A percentile compares a stretch with the other conserved stretches of the same genome.
Evolutionary conservation across 2,329 filamentous ascomycete genomes (phyloP).

Genomic region (Xylaria sp.): DNA sequence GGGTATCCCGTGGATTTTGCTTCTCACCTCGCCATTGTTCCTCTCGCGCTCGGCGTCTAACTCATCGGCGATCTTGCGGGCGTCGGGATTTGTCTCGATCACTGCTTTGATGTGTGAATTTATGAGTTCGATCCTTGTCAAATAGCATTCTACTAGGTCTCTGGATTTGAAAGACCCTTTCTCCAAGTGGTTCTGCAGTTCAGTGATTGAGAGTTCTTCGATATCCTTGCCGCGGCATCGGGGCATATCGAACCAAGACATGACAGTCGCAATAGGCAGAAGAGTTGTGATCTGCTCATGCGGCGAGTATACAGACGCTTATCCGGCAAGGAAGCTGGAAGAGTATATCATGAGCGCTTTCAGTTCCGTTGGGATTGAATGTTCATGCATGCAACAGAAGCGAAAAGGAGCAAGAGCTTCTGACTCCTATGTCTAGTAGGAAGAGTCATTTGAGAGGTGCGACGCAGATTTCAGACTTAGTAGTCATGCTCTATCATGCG

Average conservation of each 20-base stretch:
- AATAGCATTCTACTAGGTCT: constrained; percentile 15
- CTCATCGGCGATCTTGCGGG: constrained; percentile 16
- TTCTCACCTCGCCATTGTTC: not conserved
- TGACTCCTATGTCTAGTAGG: no score
- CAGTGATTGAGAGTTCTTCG: constrained; percentile 18
- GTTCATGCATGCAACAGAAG: no score
- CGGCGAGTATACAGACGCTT: no score
- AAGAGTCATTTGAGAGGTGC: no score
- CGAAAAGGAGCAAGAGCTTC: no score
- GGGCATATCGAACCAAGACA: constrained; percentile 12
- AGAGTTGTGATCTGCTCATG: not conserved
- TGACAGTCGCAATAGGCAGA: not conserved
- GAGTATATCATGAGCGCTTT: not conserved
- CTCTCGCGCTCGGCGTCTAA: constrained; percentile 16
- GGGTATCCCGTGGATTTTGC: constrained; percentile 21
- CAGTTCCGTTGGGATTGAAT: no score
- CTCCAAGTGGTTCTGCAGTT: constrained; percentile 14
- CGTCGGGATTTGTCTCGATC: constrained; percentile 24
- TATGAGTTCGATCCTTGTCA: constrained; percentile 12
- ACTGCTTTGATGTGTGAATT: constrained; percentile 13
- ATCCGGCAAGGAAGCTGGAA: not conserved
- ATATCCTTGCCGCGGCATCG: constrained; percentile 6
- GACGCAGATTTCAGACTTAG: no score
- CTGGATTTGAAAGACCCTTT: constrained; percentile 3
- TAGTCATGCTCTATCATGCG: no score